phyloP scores from a whole-genome alignment of 306 rosid species.

The Cicer judaicum region DNA sequence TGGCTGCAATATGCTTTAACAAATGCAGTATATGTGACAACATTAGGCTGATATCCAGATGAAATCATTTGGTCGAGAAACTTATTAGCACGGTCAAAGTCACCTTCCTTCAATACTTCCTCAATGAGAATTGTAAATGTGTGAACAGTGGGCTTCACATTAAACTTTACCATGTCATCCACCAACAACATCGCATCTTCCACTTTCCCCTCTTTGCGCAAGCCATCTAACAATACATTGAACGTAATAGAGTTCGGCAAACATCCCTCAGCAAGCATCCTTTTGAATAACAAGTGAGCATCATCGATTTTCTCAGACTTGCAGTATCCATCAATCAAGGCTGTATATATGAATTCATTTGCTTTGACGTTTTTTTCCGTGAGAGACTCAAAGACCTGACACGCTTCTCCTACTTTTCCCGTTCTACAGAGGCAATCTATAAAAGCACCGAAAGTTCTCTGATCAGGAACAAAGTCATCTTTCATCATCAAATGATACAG shows the following conservation, averaged over 20 bases:
- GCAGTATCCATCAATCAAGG: conserved; percentile 82
- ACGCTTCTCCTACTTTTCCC: conserved; percentile 67
- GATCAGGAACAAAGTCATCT: conserved; percentile 71
- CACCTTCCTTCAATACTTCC: conserved; percentile 60
- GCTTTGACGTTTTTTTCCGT: conserved; percentile 60
- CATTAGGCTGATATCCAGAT: conserved; percentile 69
- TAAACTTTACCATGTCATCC: conserved; percentile 61
- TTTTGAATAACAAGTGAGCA: conserved; percentile 60
- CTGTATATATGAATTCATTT: conserved; percentile 65
- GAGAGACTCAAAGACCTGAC: conserved; percentile 62
- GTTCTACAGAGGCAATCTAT: conserved; percentile 67
- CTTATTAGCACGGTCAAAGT: conserved; percentile 61
- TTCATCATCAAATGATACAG: conserved; percentile 71
- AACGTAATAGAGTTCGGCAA: conserved; percentile 66
- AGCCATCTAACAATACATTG: conserved; percentile 72
- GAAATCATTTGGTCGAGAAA: conserved; percentile 62
- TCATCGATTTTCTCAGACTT: conserved; percentile 62
- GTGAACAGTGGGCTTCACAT: conserved; percentile 58
- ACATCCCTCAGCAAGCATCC: conserved; percentile 71
- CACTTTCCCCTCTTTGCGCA: conserved; percentile 65
- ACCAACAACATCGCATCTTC: conserved; percentile 63
- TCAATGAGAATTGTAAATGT: conserved; percentile 71
- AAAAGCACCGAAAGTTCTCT: conserved; percentile 61
- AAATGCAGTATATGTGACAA: conserved; percentile 71
- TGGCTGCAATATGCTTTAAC: conserved; percentile 73